These are phyloP conservation scores for Plasmodium inui DNA, from an alignment of 169 alveolate genomes.

Conservation along the genomic window DNA sequence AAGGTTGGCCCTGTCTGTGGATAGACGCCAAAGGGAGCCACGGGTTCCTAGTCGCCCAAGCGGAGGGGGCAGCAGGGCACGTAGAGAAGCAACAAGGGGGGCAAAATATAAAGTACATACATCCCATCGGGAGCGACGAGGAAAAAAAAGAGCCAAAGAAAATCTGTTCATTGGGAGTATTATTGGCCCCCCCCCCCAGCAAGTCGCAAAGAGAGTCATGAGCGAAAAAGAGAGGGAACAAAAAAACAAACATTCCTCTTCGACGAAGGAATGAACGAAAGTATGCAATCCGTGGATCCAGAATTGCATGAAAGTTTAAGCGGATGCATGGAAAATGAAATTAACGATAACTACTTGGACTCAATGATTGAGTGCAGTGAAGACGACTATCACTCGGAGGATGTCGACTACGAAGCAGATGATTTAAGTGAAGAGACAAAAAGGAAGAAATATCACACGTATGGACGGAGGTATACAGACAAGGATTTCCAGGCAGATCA, in stretches of 20 bases:
- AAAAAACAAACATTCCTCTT: neutral
- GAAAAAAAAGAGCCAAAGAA: slow-evolving; percentile 13
- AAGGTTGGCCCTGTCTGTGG: neutral
- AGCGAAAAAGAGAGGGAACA: neutral
- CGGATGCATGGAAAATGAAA: slow-evolving; percentile 65
- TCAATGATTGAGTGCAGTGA: slow-evolving; percentile 21
- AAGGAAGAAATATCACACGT: slow-evolving; percentile 47
- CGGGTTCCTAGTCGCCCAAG: neutral
- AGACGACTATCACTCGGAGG: slow-evolving; percentile 42
- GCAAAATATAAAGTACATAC: neutral
- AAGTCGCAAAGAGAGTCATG: neutral
- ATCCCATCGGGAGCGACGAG: neutral
- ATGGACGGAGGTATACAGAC: slow-evolving; percentile 19
- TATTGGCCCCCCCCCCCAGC: neutral
- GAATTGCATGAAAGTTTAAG: slow-evolving; percentile 54
- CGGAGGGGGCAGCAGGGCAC: neutral
- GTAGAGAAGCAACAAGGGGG: neutral
- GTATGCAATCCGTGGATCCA: slow-evolving; percentile 20
- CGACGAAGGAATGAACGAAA: neutral
- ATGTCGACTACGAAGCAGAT: slow-evolving; percentile 27
- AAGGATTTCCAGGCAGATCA: slow-evolving; percentile 38
- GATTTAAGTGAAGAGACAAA: slow-evolving; percentile 72
- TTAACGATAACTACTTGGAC: slow-evolving; percentile 29
- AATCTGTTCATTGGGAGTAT: neutral
- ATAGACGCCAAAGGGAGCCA: neutral